These are phyloP conservation scores for Zoysia matrella DNA, from an alignment of 202 grass and related monocot species.

Conservation along the genomic window DNA sequence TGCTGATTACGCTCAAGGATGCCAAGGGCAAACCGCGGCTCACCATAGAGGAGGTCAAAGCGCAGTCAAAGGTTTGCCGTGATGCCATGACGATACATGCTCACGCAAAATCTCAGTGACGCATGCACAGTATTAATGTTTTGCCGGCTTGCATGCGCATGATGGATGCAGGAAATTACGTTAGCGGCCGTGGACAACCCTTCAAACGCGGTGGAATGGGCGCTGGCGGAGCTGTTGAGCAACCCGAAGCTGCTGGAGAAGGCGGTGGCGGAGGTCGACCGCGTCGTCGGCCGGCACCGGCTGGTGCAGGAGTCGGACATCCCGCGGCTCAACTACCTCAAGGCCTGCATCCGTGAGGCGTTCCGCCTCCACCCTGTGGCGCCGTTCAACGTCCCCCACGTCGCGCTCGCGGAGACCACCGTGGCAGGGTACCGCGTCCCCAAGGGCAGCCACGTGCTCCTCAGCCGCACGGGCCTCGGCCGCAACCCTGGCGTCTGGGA, in stretches of 20 bases:
- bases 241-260: not conserved
- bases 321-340: conserved; percentile 16
- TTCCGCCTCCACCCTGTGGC: conserved; percentile 37
- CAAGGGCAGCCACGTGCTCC: conserved; percentile 48
- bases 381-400: conserved; percentile 48
- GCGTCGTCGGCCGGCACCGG: conserved; percentile 35
- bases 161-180: not conserved
- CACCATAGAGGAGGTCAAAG: conserved; percentile 43
- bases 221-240: not conserved
- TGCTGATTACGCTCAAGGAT: conserved; percentile 39
- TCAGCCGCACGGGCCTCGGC: conserved; percentile 43
- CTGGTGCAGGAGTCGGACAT: conserved; percentile 24
- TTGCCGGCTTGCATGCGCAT: not conserved
- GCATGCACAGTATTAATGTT: too few species aligned
- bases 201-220: not conserved
- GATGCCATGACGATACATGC: not conserved
- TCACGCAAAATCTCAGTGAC: not conserved
- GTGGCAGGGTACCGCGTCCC: conserved; percentile 43
- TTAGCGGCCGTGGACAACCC: conserved; percentile 1
- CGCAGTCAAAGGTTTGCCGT: not conserved
- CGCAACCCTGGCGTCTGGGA: conserved; percentile 51
- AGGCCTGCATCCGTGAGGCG: conserved; percentile 47
- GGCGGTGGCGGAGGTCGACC: not conserved
- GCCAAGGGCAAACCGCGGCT: conserved; percentile 23
- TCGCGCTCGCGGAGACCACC: conserved; percentile 36